Conservation (phyloP, 2,329 filamentous ascomycete genomes). For the Dothiorella sarmentorum region DNA sequence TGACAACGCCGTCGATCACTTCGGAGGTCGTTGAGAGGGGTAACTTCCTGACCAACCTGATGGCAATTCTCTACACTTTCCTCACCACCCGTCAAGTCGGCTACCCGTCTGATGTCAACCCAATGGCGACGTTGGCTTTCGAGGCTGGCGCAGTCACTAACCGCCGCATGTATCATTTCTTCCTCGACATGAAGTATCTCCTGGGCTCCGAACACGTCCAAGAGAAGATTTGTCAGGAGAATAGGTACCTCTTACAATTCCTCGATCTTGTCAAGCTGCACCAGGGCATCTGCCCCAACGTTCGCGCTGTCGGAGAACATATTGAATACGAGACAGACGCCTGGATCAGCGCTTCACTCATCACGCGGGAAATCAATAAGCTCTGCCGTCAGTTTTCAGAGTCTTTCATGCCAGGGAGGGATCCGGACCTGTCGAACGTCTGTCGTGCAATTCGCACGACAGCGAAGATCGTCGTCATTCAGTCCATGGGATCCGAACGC, state of each 20-base stretch:
- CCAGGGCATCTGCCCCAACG: conserved; percentile 94
- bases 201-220: conserved; percentile 87
- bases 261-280: conserved; percentile 93
- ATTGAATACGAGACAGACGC: conserved; percentile 98
- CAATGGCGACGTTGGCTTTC: conserved; percentile 82
- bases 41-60: conserved; percentile 91
- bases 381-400: conserved; percentile 86
- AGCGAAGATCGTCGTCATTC: conserved; percentile 79
- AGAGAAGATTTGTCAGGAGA: conserved; percentile 74
- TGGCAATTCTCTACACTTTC: conserved; percentile 97
- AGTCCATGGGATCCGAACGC: conserved; percentile 85
- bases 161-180: conserved; percentile 95
- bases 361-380: conserved; percentile 92
- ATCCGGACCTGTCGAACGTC: conserved; percentile 65
- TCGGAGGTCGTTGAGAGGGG: conserved; percentile 91
- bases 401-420: conserved; percentile 69
- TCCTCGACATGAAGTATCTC: conserved; percentile 87
- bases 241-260: conserved; percentile 88
- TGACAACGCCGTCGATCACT: conserved; percentile 95
- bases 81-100: conserved; percentile 93
- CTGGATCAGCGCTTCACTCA: conserved; percentile 93
- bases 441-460: conserved; percentile 68
- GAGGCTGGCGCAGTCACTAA: conserved; percentile 95
- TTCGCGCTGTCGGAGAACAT: conserved; percentile 87
- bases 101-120: conserved; percentile 84